Base-by-base conservation (phyloP, 2,329 filamentous ascomycete genomes). In the Aspergillus spinulosporus region DNA sequence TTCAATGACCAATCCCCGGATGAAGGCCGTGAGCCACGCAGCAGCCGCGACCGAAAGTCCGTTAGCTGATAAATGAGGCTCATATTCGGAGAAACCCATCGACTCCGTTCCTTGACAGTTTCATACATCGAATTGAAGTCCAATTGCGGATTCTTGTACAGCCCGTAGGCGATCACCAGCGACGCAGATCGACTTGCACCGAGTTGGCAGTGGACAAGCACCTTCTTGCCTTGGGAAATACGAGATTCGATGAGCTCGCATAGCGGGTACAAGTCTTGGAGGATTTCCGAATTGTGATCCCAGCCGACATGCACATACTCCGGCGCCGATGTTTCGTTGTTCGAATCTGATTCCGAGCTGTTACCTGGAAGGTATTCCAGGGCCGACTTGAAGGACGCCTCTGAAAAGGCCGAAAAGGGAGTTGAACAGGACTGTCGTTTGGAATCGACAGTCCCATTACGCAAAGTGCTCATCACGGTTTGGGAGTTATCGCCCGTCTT, bases 81-180 rank as follows among this genome's bases (percentile, higher is more conserved):
- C 84, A 87, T 87, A 68, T 87, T 87, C 1, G 84, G 84, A 1
- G 84, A 84, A 44, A 87, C 86, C 84, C 84, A 87, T 66, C 82
- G 83, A 73, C 84, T 87, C 58, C 82, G 78, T 64, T 77, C 79
- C 72, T 87, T 87, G 31, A 87, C 84, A 40, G 79, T 75, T 68
- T 85, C 82, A 64, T 87, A 87, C 59, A 85, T 84, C 60, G 85
- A 82, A 68, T 87, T 85, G 39, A 87, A 85, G 64, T 83, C 84
- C 63, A 84, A 71, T 42, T 81, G 74, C 6, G 82, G 82, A 56
- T 86, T 83, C 63, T 86, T 87, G 73, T 83, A 87, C 12, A 87
- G 67, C 9, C 84, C 84, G 62, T 87, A 87, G 3, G 84, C 84
- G 47, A 87, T 85, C 8, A 87, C 83, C 62, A 87, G 70, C 54